These are phyloP conservation scores for Fomitopsis betulina DNA, from an alignment of 1,284 basidiomycete genomes.

Conservation along the genomic window DNA sequence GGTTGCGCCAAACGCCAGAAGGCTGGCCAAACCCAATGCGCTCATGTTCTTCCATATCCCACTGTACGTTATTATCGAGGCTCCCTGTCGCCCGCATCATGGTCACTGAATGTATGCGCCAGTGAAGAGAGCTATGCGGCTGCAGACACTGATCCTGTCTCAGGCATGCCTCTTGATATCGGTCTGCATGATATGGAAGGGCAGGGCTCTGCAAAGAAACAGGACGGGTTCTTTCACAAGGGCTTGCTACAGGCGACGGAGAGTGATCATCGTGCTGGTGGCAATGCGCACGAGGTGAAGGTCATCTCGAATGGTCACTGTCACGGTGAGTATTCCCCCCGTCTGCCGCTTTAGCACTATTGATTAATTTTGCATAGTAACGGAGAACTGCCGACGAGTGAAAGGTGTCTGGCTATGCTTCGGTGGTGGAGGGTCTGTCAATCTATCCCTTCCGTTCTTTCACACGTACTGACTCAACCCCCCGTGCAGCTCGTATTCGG, in stretches of 20 bases:
- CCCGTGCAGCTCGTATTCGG: slow-evolving; percentile 69
- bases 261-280: slow-evolving; percentile 50
- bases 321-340: slow-evolving; percentile 50
- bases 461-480: neutral
- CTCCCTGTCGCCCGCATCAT: slow-evolving; percentile 13
- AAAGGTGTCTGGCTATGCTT: slow-evolving; percentile 93
- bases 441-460: neutral
- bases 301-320: slow-evolving; percentile 85
- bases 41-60: slow-evolving; percentile 97
- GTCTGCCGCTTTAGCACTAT: neutral
- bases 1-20: slow-evolving; percentile 46
- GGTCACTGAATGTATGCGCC: neutral
- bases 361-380: slow-evolving; percentile 42
- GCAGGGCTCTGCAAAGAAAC: slow-evolving; percentile 63
- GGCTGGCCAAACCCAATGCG: slow-evolving; percentile 85
- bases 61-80: slow-evolving; percentile 46
- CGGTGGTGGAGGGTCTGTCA: slow-evolving; percentile 76
- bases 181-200: slow-evolving; percentile 60
- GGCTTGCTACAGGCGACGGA: slow-evolving; percentile 67
- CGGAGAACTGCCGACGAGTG: slow-evolving; percentile 84
- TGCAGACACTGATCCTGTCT: slow-evolving; percentile 55
- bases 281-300: slow-evolving; percentile 66
- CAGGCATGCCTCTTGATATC: slow-evolving; percentile 57
- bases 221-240: slow-evolving; percentile 79
- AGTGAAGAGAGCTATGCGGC: slow-evolving; percentile 52